These are phyloP conservation scores for Venturia asperata DNA, from an alignment of 2,329 filamentous ascomycete genomes.

Conservation along the genomic window DNA sequence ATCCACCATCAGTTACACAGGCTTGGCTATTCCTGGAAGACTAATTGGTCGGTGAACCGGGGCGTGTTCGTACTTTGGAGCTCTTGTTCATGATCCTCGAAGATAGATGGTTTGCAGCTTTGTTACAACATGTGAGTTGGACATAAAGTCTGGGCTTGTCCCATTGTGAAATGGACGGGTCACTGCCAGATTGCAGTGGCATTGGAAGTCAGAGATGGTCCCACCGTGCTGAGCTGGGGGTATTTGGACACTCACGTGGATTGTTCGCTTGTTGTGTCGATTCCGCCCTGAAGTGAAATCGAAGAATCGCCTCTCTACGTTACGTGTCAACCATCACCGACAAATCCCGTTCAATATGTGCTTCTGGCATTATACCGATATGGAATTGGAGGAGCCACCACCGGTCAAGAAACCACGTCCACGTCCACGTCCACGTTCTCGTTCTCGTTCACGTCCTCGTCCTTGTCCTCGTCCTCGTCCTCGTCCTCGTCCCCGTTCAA, in stretches of 20 bases:
- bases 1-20: too few relatives aligned
- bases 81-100: too few relatives aligned
- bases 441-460: too few relatives aligned
- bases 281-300: neutral
- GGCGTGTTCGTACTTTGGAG: too few relatives aligned
- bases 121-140: too few relatives aligned
- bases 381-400: slow-evolving; percentile 4
- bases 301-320: neutral
- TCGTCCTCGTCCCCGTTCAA: neutral
- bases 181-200: neutral
- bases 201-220: neutral
- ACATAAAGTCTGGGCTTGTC: too few relatives aligned
- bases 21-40: too few relatives aligned
- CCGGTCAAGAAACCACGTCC: neutral
- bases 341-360: neutral
- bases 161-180: neutral
- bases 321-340: neutral
- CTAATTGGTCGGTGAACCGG: too few relatives aligned
- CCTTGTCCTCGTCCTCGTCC: neutral
- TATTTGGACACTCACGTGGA: neutral
- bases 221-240: neutral
- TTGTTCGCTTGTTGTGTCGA: neutral
- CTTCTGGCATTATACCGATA: slow-evolving; percentile 7
- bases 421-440: too few relatives aligned
- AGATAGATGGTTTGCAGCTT: too few relatives aligned